phyloP scores from a whole-genome alignment of 2,329 filamentous ascomycete genomes.

The Neospermospora avenae region DNA sequence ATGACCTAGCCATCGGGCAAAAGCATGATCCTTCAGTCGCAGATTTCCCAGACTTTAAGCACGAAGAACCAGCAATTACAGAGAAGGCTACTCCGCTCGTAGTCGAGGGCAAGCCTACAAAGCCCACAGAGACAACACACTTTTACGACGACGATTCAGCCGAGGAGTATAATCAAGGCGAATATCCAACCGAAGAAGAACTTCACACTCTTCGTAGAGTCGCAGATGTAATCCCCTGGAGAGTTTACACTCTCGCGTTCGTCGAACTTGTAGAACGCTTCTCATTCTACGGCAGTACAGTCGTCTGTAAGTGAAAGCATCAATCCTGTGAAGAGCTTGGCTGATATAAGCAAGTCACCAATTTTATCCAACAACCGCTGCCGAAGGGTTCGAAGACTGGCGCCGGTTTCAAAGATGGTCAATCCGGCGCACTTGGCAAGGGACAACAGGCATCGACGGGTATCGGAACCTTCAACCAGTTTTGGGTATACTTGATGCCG shows the following conservation, averaged over 20 bases:
- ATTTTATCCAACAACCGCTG: constrained; percentile 50
- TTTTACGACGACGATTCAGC: constrained; percentile 4
- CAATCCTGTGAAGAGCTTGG: neutral
- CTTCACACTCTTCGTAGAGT: constrained; percentile 56
- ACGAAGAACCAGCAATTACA: constrained; percentile 14
- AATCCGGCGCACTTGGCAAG: constrained; percentile 43
- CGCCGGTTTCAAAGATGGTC: constrained; percentile 37
- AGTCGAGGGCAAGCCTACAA: constrained; percentile 42
- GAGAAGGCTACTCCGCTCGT: constrained; percentile 33
- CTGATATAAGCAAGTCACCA: constrained; percentile 40
- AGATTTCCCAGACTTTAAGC: constrained; percentile 23
- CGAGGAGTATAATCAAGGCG: constrained; percentile 25
- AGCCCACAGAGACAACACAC: neutral
- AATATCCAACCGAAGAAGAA: constrained; percentile 56
- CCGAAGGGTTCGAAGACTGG: constrained; percentile 43
- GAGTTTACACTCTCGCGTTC: constrained; percentile 49
- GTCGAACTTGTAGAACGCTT: constrained; percentile 63
- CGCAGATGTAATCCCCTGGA: constrained; percentile 42
- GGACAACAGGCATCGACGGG: constrained; percentile 49
- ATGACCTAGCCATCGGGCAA: constrained; percentile 24
- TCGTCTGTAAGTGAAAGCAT: constrained; percentile 48
- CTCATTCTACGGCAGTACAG: constrained; percentile 60
- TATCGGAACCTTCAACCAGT: constrained; percentile 46
- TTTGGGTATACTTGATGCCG: constrained; percentile 50
- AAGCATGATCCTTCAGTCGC: constrained; percentile 27